Evolutionary conservation across 371 early-diverging fungal genomes (phyloP).

Genomic region (Pancytospora philotis): DNA sequence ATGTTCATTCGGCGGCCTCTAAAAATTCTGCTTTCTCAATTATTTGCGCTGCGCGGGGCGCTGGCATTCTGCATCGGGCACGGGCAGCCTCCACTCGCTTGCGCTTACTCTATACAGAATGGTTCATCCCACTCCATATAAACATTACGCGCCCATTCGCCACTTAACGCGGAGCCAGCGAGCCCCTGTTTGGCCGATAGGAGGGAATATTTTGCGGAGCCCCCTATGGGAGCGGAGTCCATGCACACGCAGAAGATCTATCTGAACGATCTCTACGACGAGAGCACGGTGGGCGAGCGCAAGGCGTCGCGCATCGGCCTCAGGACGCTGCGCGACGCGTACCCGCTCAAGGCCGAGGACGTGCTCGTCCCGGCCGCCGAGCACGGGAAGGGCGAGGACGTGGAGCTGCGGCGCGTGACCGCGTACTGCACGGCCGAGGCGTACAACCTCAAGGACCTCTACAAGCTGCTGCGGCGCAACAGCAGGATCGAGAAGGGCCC

Average conservation of each 20-base stretch:
- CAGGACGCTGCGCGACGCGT: constrained; percentile 54
- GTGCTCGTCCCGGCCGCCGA: constrained; percentile 15
- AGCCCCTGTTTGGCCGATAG: too few relatives aligned
- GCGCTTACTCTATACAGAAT: too few relatives aligned
- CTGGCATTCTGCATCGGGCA: too few relatives aligned
- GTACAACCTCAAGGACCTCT: constrained; percentile 54
- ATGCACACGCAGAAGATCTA: constrained; percentile 39
- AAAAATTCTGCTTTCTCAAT: too few relatives aligned
- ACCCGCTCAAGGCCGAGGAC: constrained; percentile 50
- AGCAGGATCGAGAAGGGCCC: constrained; percentile 34
- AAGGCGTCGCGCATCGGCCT: constrained; percentile 54
- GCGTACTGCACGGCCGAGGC: constrained; percentile 60
- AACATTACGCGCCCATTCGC: too few relatives aligned
- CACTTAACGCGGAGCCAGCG: too few relatives aligned
- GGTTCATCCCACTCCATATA: too few relatives aligned
- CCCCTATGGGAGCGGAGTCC: constrained; percentile 13
- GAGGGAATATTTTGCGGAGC: too few relatives aligned
- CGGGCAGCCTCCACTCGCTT: too few relatives aligned
- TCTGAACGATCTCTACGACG: constrained; percentile 37
- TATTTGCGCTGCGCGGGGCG: too few relatives aligned
- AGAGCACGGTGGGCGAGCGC: constrained; percentile 26
- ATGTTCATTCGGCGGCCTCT: too few relatives aligned
- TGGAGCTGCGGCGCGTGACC: constrained; percentile 51
- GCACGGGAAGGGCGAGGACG: constrained; percentile 33
- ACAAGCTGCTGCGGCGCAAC: constrained; percentile 48